Conservation (phyloP, 352 stramenopile genomes). For the Halophytophthora batemanensis region DNA sequence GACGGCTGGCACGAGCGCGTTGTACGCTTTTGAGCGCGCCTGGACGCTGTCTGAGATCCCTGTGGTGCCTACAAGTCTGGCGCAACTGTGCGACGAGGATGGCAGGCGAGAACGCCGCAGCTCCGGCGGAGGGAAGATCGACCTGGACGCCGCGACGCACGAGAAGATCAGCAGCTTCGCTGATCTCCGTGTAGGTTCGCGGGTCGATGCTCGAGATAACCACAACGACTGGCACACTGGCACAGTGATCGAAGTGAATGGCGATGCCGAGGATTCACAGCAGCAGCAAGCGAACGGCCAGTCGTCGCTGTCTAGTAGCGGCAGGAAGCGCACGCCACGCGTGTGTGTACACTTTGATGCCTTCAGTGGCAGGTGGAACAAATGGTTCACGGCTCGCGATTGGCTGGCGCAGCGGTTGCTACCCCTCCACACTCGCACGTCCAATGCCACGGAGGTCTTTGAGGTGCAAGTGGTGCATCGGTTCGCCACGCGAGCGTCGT, state of each 20-base stretch:
- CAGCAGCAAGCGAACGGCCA: constrained; percentile 1
- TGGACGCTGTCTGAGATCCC: constrained; percentile 66
- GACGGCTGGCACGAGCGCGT: constrained; percentile 33
- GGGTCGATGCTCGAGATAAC: constrained; percentile 51
- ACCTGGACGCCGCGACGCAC: constrained; percentile 4
- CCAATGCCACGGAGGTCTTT: constrained; percentile 55
- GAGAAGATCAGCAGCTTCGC: constrained; percentile 31
- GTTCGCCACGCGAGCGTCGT: constrained; percentile 10
- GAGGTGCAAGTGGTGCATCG: constrained; percentile 79
- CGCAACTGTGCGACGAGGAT: constrained; percentile 7
- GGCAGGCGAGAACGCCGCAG: background rate
- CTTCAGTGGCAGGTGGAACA: constrained; percentile 69
- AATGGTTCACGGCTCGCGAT: constrained; percentile 59
- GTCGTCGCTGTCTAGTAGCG: background rate
- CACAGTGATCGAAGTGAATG: constrained; percentile 48
- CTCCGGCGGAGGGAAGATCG: background rate
- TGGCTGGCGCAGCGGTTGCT: constrained; percentile 54
- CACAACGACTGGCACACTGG: constrained; percentile 61
- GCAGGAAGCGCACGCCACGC: constrained; percentile 9
- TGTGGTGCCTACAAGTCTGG: constrained; percentile 25
- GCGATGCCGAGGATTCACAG: constrained; percentile 2
- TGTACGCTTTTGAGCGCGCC: constrained; percentile 68
- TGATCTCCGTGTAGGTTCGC: constrained; percentile 51
- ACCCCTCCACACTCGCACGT: constrained; percentile 38
- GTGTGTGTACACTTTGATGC: constrained; percentile 72